These are phyloP conservation scores for Colletotrichum sp. DNA, from an alignment of 2,329 filamentous ascomycete species.

Conservation along the genomic window DNA sequence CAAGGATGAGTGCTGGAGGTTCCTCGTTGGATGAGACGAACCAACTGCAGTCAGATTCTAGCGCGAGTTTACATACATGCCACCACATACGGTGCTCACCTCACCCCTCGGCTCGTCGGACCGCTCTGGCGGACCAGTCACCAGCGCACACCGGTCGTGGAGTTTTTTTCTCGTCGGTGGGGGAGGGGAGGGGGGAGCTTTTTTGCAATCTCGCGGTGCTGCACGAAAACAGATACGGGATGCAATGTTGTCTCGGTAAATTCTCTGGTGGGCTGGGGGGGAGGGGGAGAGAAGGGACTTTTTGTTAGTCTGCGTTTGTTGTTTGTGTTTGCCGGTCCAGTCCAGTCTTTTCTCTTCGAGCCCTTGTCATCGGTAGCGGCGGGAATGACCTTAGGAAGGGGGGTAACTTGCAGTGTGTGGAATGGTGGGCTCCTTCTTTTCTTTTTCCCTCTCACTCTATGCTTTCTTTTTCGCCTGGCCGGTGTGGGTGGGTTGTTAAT, in stretches of 20 bases:
- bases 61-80: background rate
- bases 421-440: background rate
- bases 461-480: background rate
- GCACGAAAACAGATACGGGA: constrained; percentile 1
- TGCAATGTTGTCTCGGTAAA: constrained; percentile 6
- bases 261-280: background rate
- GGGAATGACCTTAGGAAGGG: background rate
- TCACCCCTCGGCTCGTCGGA: background rate
- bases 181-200: background rate
- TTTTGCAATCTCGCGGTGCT: constrained; percentile 6
- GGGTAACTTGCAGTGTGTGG: background rate
- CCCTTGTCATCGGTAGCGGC: background rate
- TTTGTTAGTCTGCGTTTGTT: background rate
- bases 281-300: background rate
- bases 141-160: background rate
- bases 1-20: background rate
- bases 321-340: background rate
- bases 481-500: background rate
- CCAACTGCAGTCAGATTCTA: background rate
- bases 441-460: background rate
- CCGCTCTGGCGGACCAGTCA: background rate
- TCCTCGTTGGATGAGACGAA: background rate
- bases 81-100: background rate
- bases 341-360: background rate
- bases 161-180: background rate